Evolutionary conservation across 2,329 filamentous ascomycete genomes (phyloP).

Genomic region (Fusarium sambucinum): DNA sequence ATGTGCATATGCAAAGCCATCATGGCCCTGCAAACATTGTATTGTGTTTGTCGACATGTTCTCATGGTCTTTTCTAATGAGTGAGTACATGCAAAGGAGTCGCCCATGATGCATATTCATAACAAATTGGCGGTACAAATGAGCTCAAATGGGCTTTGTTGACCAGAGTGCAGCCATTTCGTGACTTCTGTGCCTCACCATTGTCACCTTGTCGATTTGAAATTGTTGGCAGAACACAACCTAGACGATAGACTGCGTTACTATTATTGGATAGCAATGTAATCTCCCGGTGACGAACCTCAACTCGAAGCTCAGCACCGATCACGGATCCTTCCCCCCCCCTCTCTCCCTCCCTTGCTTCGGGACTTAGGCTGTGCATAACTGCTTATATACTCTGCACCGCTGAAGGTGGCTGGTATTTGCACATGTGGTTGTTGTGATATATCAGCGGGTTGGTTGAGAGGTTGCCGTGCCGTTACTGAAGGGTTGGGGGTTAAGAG

Average conservation of each 20-base stretch:
- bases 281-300: slow-evolving; percentile 1
- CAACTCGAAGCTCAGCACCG: slow-evolving; percentile 7
- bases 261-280: slow-evolving; percentile 4
- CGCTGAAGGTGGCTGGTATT: slow-evolving; percentile 35
- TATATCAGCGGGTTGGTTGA: slow-evolving; percentile 31
- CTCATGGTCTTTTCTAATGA: background rate
- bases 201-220: slow-evolving; percentile 6
- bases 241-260: background rate
- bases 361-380: slow-evolving; percentile 1
- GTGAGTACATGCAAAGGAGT: background rate
- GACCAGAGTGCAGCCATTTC: slow-evolving; percentile 13
- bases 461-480: slow-evolving; percentile 24
- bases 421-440: slow-evolving; percentile 10
- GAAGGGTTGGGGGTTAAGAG: slow-evolving; percentile 15
- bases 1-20: slow-evolving; percentile 30
- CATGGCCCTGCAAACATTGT: slow-evolving; percentile 6
- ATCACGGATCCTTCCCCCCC: background rate
- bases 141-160: slow-evolving; percentile 9
- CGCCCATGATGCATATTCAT: background rate
- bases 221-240: slow-evolving; percentile 4
- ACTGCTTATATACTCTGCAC: background rate
- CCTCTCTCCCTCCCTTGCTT: background rate
- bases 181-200: background rate
- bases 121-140: background rate
- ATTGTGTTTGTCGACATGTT: slow-evolving; percentile 8